These are phyloP conservation scores for Boletus coccyginus DNA, from an alignment of 768 basidiomycete species.

Conservation along the genomic window DNA sequence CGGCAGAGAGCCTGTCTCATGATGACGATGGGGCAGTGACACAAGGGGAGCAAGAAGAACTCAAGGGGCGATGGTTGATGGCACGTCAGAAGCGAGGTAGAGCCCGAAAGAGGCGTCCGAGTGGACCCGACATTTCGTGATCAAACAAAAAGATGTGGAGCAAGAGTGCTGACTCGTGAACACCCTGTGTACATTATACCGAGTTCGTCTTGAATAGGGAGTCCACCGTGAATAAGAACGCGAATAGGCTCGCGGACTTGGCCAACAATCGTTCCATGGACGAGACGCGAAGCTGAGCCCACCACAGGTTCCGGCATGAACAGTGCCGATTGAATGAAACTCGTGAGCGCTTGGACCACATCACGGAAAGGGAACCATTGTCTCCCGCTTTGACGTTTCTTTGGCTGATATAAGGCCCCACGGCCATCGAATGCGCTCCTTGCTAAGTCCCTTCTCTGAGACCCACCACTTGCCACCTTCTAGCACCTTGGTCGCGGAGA, in stretches of 20 bases:
- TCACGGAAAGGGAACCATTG: neutral
- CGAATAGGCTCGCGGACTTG: neutral
- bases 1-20: neutral
- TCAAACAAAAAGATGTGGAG: neutral
- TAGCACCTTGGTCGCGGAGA: no score
- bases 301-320: neutral
- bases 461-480: neutral
- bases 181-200: neutral
- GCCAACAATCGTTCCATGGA: neutral
- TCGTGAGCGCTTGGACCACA: neutral
- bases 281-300: neutral
- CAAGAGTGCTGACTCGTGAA: neutral
- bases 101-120: neutral
- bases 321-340: neutral
- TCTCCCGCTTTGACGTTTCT: neutral
- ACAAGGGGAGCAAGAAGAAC: slow-evolving; percentile 6
- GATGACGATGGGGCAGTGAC: neutral
- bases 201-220: neutral
- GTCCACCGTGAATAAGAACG: neutral
- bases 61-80: slow-evolving; percentile 5
- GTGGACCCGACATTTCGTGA: neutral
- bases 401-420: neutral
- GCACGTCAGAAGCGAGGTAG: slow-evolving; percentile 1
- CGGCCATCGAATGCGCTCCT: neutral
- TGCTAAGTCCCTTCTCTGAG: neutral